Evolutionary conservation across 768 basidiomycete species (phyloP), one percentile per base, ranked within the genome.

Genomic region (Clitopilus passeckerianus): DNA sequence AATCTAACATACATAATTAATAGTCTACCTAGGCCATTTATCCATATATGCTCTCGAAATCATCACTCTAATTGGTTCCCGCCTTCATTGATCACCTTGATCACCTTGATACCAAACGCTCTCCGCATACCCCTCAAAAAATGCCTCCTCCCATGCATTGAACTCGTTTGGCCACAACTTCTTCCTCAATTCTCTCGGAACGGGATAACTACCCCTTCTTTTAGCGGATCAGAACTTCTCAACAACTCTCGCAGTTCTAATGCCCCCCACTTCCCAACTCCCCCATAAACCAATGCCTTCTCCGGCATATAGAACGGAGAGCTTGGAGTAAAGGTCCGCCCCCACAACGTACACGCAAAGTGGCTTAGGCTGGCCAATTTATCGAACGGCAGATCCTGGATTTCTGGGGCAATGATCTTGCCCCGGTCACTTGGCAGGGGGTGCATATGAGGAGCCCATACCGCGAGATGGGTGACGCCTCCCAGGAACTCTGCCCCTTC

Each of bases 401-500:
- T 60, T 67, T 71, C 73, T n/a, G 46, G 9, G 9, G 67, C 63
- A 10, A 60, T 37, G 41, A 22, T 55, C 44, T 56, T 52, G 3
- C 55, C 54, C 37, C 34, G 41, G 6, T 54, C 43, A 23, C 53
- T 15, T 1, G 35, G 20, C 34, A 60, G 34, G 58, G 56, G 34
- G 22, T 33, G 23, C n/a, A 53, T 59, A 10, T 65, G 60, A 22
- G 70, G 62, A 22, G 18, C 22, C 73, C 74, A 75, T 30, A 77
- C 58, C 5, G 71, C 67, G 6, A 80, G 66, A 58, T 75, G 75
- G 0, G 75, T 73, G 20, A 79, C 61, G n/a, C 68, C 68, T n/a
- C 65, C 61, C 3, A 80, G 67, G 62, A 76, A 77, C 2, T 64
- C 61, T 0, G 63, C 37, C 5, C 78, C 77, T 8, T 68, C 67